Evolutionary conservation across 1,139 yeast species (phyloP).

Genomic region (Saccharomyces uvarum): DNA sequence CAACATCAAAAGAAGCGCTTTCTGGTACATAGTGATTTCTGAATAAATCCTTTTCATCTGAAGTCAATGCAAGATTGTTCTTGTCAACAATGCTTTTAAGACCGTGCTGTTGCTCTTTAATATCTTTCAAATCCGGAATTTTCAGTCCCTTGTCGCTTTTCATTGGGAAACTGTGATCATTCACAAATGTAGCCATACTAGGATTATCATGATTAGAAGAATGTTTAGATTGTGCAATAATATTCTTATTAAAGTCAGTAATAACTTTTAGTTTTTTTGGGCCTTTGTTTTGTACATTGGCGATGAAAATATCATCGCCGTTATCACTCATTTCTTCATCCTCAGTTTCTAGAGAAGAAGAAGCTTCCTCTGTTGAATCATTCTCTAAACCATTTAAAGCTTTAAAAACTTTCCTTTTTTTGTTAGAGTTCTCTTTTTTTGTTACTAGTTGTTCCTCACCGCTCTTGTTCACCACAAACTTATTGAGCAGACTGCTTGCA

Average conservation of each 20-base stretch:
- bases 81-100: neutral
- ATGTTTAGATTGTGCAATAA: neutral
- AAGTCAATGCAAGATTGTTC: neutral
- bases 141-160: neutral
- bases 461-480: slow-evolving; percentile 6
- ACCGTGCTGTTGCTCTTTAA: neutral
- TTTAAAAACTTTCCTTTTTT: neutral
- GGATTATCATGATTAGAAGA: neutral
- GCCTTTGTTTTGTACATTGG: neutral
- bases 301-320: neutral
- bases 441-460: slow-evolving; percentile 4
- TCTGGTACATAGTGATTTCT: slow-evolving; percentile 19
- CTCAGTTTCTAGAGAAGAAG: slow-evolving; percentile 1
- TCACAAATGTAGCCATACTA: neutral
- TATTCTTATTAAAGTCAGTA: neutral
- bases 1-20: slow-evolving; percentile 18
- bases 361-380: slow-evolving; percentile 1
- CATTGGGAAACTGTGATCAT: neutral
- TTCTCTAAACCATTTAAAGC: neutral
- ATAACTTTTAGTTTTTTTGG: neutral
- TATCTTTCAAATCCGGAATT: neutral
- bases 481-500: slow-evolving; percentile 46
- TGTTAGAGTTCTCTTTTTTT: neutral
- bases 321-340: slow-evolving; percentile 2
- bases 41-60: slow-evolving; percentile 10